These are phyloP conservation scores for Penicillium bovifimosum DNA, from an alignment of 495 filamentous ascomycete genomes.

Conservation along the genomic window DNA sequence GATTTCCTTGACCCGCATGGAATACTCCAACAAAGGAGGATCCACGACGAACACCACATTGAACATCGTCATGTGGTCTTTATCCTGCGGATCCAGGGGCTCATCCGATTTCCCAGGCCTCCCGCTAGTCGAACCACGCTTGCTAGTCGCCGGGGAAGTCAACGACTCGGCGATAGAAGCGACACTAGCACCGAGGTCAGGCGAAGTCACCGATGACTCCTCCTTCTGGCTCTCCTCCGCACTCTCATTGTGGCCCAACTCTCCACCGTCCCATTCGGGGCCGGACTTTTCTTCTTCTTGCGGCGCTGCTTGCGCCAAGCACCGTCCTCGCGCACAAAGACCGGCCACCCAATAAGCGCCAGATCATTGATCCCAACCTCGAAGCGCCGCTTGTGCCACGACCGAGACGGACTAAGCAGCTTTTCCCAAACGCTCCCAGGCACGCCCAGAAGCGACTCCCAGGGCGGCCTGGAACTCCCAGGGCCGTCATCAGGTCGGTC, in stretches of 20 bases:
- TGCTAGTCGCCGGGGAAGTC: constrained; percentile 30
- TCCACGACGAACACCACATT: constrained; percentile 90
- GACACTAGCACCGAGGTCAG: constrained; percentile 22
- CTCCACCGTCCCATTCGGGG: constrained; percentile 36
- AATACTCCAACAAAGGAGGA: constrained; percentile 69
- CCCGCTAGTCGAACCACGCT: constrained; percentile 36
- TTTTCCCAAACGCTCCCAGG: constrained; percentile 74
- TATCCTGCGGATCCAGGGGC: constrained; percentile 49
- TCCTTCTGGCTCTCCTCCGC: constrained; percentile 34
- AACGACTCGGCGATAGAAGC: constrained; percentile 28
- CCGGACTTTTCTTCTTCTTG: constrained; percentile 53
- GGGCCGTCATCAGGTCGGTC: constrained; percentile 52
- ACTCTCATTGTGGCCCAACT: constrained; percentile 38
- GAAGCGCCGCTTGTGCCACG: constrained; percentile 82
- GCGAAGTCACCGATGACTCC: constrained; percentile 29
- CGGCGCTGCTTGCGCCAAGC: constrained; percentile 70
- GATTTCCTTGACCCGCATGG: constrained; percentile 67
- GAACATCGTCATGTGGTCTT: constrained; percentile 83
- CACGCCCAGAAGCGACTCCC: constrained; percentile 75
- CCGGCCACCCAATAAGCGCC: constrained; percentile 79
- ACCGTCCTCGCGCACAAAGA: constrained; percentile 82
- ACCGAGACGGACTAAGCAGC: constrained; percentile 69
- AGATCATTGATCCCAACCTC: constrained; percentile 81
- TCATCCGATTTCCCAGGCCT: constrained; percentile 33
- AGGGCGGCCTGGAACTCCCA: constrained; percentile 50